Evolutionary conservation across 2,329 filamentous ascomycete genomes (phyloP), one percentile per base, ranked within the genome.

Genomic region (Cladosporium phlei): DNA sequence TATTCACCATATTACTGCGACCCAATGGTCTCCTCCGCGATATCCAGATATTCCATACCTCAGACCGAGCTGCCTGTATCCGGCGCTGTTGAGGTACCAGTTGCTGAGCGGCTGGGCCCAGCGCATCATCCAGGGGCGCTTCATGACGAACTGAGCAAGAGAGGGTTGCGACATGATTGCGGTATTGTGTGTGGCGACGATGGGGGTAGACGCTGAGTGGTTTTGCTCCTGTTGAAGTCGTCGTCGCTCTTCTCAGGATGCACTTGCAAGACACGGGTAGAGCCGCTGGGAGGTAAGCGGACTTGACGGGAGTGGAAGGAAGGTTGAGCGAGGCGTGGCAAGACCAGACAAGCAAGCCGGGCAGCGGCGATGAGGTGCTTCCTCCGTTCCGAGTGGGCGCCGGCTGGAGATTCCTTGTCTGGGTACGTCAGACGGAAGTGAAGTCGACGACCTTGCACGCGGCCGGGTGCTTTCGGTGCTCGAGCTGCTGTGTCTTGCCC

Each of bases 41-140:
- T 28, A 12, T 47, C 32, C 46, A 47, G 29, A 37, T 38, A 38
- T 45, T 49, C 50, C 72, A 69, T 85, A 95, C 89, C 78, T 86
- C 72, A 96, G 78, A 64, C 91, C 91, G 65, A 96, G 78, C 80
- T 91, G 82, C 73, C 89, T 85, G 80, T 96, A 95, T 67, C 91
- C 91, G 61, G 90, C 79, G 62, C 88, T 85, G 67, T 91, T 85
- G 72, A 74, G 73, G 76, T 97, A 97, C 88, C 88, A 95, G 65
- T 82, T 79, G 70, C 90, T 80, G 56, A 95, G 67, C 57, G 93
- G 93, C 75, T 75, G 80, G 70, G 97, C 73, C 73, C 85, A 77
- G 61, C 77, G 83, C 70, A 76, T 74, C 66, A 97, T 81, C 87
- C 87, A 95, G 59, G 91, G 90, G 64, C 89, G 83, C 77, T 85